Evolutionary conservation across 352 stramenopile genomes (phyloP), one percentile per base, ranked within the genome.

Genomic region (Pythium folliculosum): DNA sequence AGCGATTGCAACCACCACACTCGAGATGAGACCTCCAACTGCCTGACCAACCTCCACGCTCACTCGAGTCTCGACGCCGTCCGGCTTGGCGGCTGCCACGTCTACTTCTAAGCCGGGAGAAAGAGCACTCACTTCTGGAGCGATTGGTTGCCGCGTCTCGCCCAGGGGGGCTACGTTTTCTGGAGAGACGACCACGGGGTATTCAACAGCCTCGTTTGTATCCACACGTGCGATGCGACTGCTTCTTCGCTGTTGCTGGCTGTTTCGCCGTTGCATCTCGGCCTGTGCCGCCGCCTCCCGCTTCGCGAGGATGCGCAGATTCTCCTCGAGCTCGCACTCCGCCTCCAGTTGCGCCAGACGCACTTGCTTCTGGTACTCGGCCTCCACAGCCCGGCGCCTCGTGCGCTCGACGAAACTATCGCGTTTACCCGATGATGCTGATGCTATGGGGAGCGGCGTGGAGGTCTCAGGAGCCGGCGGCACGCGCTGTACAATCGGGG

Each of bases 251-350:
- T 51, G 44, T 23, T 55, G 38, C 35, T 66, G 49, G 37, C 69
- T 45, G 8, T 70, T 60, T 32, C 76, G 69, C 40, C 38, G 53
- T 23, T 56, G 48, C 16, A 56, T 50, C 5, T 72, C 45, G 56
- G 59, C 50, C 55, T 75, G 38, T 65, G 66, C 32, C 66, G 67
- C 1, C 12, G 76, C 78, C 43, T 85, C 75, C 0, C 81, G 73
- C 38, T 71, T 78, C 17, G 76, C 76, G 63, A 82, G 78, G 60
- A 92, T 87, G 16, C 80, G 77, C 37, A 92, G 55, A 47, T 92
- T 92, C 57, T 92, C 84, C 60, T 92, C 81, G 21, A 92, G 58
- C 54, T 92, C 84, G 49, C 84, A 92, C 63, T 92, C 80, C 2
- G 79, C 80, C 55, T 92, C 80, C 1, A 92, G 69, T 55, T 92